These are phyloP conservation scores for Heimioporus sp. DNA, from an alignment of 768 basidiomycete species.

Conservation along the genomic window DNA sequence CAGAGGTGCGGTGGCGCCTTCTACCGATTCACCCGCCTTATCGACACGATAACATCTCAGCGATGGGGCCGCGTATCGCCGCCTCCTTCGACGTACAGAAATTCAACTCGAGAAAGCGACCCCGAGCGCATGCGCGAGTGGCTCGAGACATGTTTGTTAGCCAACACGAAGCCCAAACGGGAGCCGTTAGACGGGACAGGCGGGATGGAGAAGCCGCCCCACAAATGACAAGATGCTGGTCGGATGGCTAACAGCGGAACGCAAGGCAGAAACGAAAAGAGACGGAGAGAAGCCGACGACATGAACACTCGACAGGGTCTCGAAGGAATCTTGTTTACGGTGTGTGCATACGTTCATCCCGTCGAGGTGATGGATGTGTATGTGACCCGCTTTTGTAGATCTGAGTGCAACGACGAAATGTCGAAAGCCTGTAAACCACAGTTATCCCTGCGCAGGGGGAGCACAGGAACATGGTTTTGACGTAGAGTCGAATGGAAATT, in stretches of 20 bases:
- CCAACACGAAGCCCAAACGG: constrained; percentile 26
- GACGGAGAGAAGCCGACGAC: constrained; percentile 17
- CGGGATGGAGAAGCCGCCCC: constrained; percentile 17
- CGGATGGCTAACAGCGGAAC: constrained; percentile 22
- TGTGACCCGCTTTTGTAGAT: no score
- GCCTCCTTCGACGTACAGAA: constrained; percentile 18
- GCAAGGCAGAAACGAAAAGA: constrained; percentile 17
- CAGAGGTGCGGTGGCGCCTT: constrained; percentile 23
- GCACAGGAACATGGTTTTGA: no score
- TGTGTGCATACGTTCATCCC: constrained; percentile 21
- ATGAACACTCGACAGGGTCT: constrained; percentile 3
- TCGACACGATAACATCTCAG: constrained; percentile 19
- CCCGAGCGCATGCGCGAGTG: constrained; percentile 22
- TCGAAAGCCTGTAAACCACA: no score
- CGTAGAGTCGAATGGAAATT: no score
- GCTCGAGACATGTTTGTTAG: constrained; percentile 23
- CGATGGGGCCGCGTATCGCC: constrained; percentile 19
- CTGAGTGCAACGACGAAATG: no score
- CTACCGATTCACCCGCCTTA: constrained; percentile 23
- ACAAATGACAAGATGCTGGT: constrained; percentile 25
- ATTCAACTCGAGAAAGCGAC: constrained; percentile 10
- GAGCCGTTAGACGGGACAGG: constrained; percentile 32
- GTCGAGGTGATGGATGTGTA: no score
- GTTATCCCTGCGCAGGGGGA: no score
- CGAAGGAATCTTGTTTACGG: constrained; percentile 18